Percentiles rank a stretch among this genome's conserved stretches.
These are phyloP conservation scores for Henningerozyma blattae DNA, from an alignment of 805 yeast genomes.

Conservation along the genomic window DNA sequence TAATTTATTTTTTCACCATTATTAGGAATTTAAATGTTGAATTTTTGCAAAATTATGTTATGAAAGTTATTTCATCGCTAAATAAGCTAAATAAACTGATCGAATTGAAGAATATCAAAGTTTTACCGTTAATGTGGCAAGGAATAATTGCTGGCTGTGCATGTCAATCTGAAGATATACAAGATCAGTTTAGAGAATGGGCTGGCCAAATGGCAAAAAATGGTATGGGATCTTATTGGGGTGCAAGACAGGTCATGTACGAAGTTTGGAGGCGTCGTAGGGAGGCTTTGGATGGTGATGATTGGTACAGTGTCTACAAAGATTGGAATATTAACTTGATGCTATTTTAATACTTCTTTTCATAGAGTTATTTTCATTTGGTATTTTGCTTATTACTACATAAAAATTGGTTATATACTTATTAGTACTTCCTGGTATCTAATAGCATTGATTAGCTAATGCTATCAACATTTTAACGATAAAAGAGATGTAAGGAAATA, in stretches of 20 bases:
- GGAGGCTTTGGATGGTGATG: conserved; percentile 43
- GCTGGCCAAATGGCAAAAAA: conserved; percentile 33
- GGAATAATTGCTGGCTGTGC: conserved; percentile 84
- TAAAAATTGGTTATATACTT: too few species aligned
- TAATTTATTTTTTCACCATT: conserved; percentile 59
- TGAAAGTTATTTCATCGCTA: conserved; percentile 48
- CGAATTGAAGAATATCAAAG: conserved; percentile 35
- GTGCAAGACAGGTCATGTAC: conserved; percentile 71
- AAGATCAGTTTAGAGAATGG: conserved; percentile 62
- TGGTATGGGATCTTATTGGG: conserved; percentile 75
- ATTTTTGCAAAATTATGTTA: conserved; percentile 50
- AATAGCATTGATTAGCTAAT: too few species aligned
- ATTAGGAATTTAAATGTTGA: conserved; percentile 43
- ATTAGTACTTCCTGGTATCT: too few species aligned
- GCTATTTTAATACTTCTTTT: conserved; percentile 39
- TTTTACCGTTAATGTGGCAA: conserved; percentile 77
- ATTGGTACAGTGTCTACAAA: conserved; percentile 68
- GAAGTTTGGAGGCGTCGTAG: conserved; percentile 76
- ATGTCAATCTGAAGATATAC: conserved; percentile 45
- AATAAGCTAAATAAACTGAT: conserved; percentile 49
- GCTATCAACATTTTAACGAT: too few species aligned
- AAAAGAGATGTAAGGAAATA: too few species aligned
- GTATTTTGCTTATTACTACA: too few species aligned
- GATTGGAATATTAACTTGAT: conserved; percentile 83
- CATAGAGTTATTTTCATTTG: too few species aligned